These are phyloP conservation scores for Tuctoria greenei DNA, from an alignment of 176 grass and related monocot species.

Conservation along the genomic window DNA sequence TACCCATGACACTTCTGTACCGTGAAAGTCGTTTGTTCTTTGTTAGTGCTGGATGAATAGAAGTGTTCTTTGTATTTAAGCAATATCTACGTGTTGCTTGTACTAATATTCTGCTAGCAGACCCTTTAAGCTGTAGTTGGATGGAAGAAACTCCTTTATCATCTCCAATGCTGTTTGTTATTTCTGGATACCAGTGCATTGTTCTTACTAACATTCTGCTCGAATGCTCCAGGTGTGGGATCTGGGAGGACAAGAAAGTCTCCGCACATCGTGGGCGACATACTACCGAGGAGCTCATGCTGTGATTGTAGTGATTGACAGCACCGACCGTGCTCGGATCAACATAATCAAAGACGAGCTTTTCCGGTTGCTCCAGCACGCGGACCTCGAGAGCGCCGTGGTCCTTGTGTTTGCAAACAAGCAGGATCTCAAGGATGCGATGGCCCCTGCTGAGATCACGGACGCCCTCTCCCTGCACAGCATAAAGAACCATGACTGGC, in stretches of 20 bases:
- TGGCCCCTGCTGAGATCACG: constrained; percentile 86
- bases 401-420: constrained; percentile 93
- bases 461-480: constrained; percentile 92
- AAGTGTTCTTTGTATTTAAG: not conserved
- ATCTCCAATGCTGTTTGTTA: not conserved
- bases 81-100: not conserved
- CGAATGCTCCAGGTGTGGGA: constrained; percentile 77
- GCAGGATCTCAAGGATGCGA: constrained; percentile 94
- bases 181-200: not conserved
- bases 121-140: not conserved
- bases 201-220: constrained; percentile 33
- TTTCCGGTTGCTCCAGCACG: constrained; percentile 74
- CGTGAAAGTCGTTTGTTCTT: not conserved
- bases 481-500: constrained; percentile 96
- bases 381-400: constrained; percentile 59
- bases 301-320: constrained; percentile 85
- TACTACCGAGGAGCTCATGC: constrained; percentile 86
- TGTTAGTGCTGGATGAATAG: not conserved
- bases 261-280: constrained; percentile 86
- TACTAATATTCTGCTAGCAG: constrained; percentile 14
- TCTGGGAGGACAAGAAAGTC: constrained; percentile 90
- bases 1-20: not conserved
- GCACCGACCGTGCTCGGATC: constrained; percentile 81
- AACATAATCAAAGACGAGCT: constrained; percentile 89
- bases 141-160: not conserved